Conservation (phyloP, 768 basidiomycete species). For the Candolleomyces eurysporus region DNA sequence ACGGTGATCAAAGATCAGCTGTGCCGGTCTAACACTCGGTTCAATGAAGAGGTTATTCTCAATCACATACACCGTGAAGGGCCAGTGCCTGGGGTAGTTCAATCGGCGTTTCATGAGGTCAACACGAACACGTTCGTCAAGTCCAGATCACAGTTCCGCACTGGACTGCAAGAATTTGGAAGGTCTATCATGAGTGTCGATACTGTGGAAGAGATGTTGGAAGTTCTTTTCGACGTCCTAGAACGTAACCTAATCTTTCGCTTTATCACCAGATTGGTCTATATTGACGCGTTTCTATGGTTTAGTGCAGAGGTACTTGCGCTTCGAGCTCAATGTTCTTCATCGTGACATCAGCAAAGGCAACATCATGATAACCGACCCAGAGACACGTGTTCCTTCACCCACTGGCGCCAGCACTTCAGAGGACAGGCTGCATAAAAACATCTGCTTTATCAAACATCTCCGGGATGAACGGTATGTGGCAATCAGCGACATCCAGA, state of each 20-base stretch:
- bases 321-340: neutral
- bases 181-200: neutral
- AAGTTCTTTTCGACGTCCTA: neutral
- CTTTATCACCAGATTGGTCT: neutral
- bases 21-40: neutral
- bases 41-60: neutral
- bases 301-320: neutral
- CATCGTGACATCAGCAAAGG: slow-evolving; percentile 4
- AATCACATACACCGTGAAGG: neutral
- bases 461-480: neutral
- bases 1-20: neutral
- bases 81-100: neutral
- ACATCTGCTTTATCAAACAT: neutral
- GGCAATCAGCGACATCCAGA: neutral
- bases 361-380: neutral
- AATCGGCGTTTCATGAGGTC: neutral
- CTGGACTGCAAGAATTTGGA: neutral
- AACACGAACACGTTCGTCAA: neutral
- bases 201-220: neutral
- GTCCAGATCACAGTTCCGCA: neutral
- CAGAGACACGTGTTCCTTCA: neutral
- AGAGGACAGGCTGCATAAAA: neutral
- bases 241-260: neutral
- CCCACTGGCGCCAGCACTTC: neutral
- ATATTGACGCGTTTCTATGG: neutral